These are phyloP conservation scores for Aspergillus homomorphus DNA, from an alignment of 495 filamentous ascomycete species.

Conservation along the genomic window DNA sequence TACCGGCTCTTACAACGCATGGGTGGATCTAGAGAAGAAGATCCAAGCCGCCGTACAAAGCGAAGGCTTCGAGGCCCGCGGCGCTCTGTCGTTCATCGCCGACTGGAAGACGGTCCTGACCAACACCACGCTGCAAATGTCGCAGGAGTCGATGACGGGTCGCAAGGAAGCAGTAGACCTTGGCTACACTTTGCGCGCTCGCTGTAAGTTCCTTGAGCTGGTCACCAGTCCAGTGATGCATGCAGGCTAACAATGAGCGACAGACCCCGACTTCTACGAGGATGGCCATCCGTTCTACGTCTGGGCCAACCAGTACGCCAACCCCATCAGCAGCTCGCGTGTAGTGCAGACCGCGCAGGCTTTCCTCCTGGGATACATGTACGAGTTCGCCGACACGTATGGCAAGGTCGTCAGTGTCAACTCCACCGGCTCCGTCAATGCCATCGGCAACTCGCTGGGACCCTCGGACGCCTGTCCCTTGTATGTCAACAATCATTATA, in stretches of 20 bases:
- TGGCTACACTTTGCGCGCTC: slow-evolving; percentile 15
- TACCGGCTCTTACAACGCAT: slow-evolving; percentile 49
- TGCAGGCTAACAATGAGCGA: slow-evolving; percentile 20
- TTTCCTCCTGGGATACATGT: neutral
- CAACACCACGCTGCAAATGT: slow-evolving; percentile 46
- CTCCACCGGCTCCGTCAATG: slow-evolving; percentile 24
- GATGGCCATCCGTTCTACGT: slow-evolving; percentile 51
- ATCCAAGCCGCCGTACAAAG: slow-evolving; percentile 45
- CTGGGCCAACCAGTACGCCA: slow-evolving; percentile 55
- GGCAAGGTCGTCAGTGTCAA: slow-evolving; percentile 53
- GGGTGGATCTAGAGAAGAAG: slow-evolving; percentile 45
- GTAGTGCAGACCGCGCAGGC: neutral
- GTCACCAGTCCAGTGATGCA: slow-evolving; percentile 23
- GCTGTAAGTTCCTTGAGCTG: slow-evolving; percentile 13
- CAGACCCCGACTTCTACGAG: slow-evolving; percentile 53
- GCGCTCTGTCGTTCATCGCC: slow-evolving; percentile 45
- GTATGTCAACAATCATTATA: slow-evolving; percentile 29
- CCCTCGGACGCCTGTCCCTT: slow-evolving; percentile 54
- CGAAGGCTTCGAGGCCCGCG: slow-evolving; percentile 40
- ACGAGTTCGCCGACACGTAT: slow-evolving; percentile 21
- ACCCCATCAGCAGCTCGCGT: slow-evolving; percentile 1
- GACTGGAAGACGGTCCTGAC: slow-evolving; percentile 52
- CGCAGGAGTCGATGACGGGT: slow-evolving; percentile 50
- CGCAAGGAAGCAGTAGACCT: slow-evolving; percentile 45
- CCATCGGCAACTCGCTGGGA: slow-evolving; percentile 51